phyloP scores from a whole-genome alignment of 2,329 filamentous ascomycete species.

The Scedosporium minutisporum region DNA sequence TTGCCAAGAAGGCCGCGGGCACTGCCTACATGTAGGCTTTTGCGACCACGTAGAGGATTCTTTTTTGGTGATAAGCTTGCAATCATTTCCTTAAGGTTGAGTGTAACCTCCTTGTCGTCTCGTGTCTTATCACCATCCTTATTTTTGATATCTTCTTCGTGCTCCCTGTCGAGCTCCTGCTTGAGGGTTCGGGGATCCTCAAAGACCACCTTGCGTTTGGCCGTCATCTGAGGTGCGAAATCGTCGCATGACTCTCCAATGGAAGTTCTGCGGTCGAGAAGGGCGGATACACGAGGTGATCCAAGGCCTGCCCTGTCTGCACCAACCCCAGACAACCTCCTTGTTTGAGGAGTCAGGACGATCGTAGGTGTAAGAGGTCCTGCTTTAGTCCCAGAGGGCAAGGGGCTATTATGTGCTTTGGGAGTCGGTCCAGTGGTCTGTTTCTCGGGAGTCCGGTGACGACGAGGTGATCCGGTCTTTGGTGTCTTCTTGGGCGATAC shows the following conservation, averaged over 20 bases:
- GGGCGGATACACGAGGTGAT: conserved; percentile 62
- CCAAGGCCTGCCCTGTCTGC: conserved; percentile 62
- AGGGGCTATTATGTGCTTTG: conserved; percentile 18
- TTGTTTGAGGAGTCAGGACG: conserved; percentile 48
- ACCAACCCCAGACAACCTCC: conserved; percentile 54
- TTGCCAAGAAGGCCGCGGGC: conserved; percentile 67
- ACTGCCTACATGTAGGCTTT: conserved; percentile 68
- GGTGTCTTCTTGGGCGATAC: conserved; percentile 2
- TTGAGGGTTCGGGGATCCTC: conserved; percentile 55
- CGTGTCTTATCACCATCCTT: conserved; percentile 46
- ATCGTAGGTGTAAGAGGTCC: conserved; percentile 53
- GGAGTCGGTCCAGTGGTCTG: conserved; percentile 8
- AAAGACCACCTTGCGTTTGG: conserved; percentile 44
- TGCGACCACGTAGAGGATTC: conserved; percentile 54
- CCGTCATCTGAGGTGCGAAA: conserved; percentile 45
- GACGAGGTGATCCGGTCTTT: conserved; percentile 13
- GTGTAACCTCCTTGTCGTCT: conserved; percentile 41
- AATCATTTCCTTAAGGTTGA: conserved; percentile 68
- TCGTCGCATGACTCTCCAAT: conserved; percentile 56
- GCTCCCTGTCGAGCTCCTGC: conserved; percentile 53
- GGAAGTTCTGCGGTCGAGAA: conserved; percentile 62
- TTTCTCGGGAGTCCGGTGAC: conserved; percentile 17
- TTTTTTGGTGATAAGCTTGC: conserved; percentile 70
- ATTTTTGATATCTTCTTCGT: conserved; percentile 46
- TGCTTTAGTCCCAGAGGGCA: conserved; percentile 46